Evolutionary conservation across 2,329 filamentous ascomycete species (phyloP).

Genomic region (Berkeleyomyces basicola): DNA sequence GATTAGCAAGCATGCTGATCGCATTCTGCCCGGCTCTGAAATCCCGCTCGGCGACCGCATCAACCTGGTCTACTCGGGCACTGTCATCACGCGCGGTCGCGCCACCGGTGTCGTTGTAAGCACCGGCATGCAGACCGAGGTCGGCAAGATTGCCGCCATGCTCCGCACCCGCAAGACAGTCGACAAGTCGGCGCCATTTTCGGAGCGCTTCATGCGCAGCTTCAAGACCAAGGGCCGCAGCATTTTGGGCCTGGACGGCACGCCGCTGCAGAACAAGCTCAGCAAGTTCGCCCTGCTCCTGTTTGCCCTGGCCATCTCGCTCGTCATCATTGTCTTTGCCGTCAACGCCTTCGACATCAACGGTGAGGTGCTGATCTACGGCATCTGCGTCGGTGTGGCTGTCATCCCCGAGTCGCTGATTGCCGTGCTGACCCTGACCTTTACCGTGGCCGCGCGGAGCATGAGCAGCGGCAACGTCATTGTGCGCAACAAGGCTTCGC

Average conservation of each 20-base stretch:
- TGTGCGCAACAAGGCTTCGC: constrained; percentile 45
- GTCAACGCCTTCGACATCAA: constrained; percentile 36
- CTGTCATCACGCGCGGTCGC: constrained; percentile 54
- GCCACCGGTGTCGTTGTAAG: constrained; percentile 51
- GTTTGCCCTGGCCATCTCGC: constrained; percentile 51
- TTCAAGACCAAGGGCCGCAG: constrained; percentile 30
- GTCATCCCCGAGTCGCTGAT: constrained; percentile 52
- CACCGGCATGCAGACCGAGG: constrained; percentile 59
- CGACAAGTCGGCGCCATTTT: constrained; percentile 22
- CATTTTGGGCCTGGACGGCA: constrained; percentile 54
- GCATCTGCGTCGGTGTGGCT: constrained; percentile 43
- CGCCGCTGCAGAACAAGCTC: constrained; percentile 69
- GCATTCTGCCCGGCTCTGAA: constrained; percentile 33
- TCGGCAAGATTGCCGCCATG: constrained; percentile 58
- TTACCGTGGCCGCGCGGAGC: constrained; percentile 47
- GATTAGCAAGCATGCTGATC: constrained; percentile 47
- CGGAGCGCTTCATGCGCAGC: constrained; percentile 28
- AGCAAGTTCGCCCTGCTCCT: constrained; percentile 71
- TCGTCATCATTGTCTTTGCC: constrained; percentile 45
- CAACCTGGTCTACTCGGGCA: constrained; percentile 56
- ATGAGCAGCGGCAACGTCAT: constrained; percentile 51
- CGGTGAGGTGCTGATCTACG: constrained; percentile 43
- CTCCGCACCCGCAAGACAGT: constrained; percentile 40
- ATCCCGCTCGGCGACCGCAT: constrained; percentile 51
- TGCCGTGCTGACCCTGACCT: constrained; percentile 54